Evolutionary conservation across 192 early-diverging fungal genomes (phyloP), one percentile per base, ranked within the genome.

Genomic region (Lobosporangium transversale): DNA sequence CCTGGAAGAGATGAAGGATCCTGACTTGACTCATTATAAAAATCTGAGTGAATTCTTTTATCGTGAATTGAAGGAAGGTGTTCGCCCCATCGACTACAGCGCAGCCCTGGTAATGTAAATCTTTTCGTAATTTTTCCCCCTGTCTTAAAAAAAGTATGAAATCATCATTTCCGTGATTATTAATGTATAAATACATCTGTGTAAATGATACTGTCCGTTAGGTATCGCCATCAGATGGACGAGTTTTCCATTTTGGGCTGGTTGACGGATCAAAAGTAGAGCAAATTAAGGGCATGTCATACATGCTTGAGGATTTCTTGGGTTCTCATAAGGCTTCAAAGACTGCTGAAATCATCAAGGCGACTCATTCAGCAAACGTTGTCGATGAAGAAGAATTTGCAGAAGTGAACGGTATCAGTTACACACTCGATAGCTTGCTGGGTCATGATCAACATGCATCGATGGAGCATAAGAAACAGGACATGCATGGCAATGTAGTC

Each of bases 31-130:
- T 3, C 75, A 83, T 14, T 99, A 97, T 69, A 87, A 88, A 18
- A 97, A 97, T 71, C 67, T 99, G 23, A 87, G 90, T 14, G 83
- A 87, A 8, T 99, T 99, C 81, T 99, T 99, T 63, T 99, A 98
- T 68, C 88, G 98, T 33, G 88, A 90, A 66, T 79, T 98, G 29
- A 91, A 92, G 53, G 87, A 88, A 17, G 93, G 81, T 26, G 92
- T 81, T 0, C 83, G 98, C n/a, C 87, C 90, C 2, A 82, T 98
- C 4, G 89, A 89, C 45, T 79, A 85, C 8, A 60, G 83, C 26
- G 88, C 91, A 3, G 81, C 82, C 0, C 58, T 98, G 65, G 94
- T 94, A 67, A 50, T 21, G 1, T 2, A 47, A 1, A 7, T 23
- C 10, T 24, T 43, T 14, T 17, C 14, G 1, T 27, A 26, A 5